Base-by-base conservation (phyloP, 176 grass and related monocot genomes). In the Phyllostachys edulis region DNA sequence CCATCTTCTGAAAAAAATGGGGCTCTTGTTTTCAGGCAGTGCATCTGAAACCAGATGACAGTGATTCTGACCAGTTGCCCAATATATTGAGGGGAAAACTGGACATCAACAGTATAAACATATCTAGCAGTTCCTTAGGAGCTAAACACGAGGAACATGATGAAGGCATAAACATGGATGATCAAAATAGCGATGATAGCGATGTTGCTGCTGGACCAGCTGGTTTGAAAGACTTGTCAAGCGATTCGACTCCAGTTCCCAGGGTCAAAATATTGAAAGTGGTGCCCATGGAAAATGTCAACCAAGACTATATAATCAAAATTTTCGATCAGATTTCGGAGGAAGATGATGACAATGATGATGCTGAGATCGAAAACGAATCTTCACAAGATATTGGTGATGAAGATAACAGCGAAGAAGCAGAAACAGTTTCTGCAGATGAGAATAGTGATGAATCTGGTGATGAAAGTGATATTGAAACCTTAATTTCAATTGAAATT, bases 321-420 rank as follows among this genome's bases (percentile, higher is more conserved):
- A 90, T 94, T 64, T 90, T 97, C 37, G 88, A 94, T 77, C 88
- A 97, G 76, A 97, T 97, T 67, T 91, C 93, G 23, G 94, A 97
- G 70, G 92, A 94, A 55, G 89, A 90, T 77, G 87, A 89, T 71
- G 88, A 94, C 12, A 84, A 71, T 78, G 73, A 87, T 71, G 78
- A 86, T 87, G 49, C 64, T 67, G 96, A 94, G 16, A 75, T 87
- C 3, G 91, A 92, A 85, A 88, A 74, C 62, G 82, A 76, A 77
- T 85, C 90, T 69, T 79, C 85, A 65, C 80, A 92, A 52, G 87
- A 92, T 62, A 69, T 78, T 89, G 85, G 76, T 29, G 85, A 80
- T 83, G 96, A 89, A 23, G 79, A 90, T 90, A 91, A 90, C 49
- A 71, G 67, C 70, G 96, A 88, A 90, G 91, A 85, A 79, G 77